Evolutionary conservation across 768 basidiomycete species (phyloP).

Genomic region (Podaxis sp.): DNA sequence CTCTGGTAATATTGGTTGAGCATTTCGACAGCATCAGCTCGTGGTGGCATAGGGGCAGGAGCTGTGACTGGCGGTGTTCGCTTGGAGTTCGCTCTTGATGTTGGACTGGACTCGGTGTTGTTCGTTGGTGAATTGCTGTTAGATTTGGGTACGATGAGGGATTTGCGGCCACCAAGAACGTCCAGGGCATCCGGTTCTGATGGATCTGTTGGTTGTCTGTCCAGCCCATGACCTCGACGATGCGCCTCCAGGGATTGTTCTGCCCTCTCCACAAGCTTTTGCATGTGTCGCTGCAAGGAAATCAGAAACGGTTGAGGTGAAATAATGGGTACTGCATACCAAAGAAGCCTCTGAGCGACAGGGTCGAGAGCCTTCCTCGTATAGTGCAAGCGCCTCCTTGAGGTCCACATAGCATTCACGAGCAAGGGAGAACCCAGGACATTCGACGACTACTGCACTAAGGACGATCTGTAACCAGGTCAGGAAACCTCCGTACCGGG

Average conservation of each 20-base stretch:
- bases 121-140: conserved; percentile 24
- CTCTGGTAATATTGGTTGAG: conserved; percentile 22
- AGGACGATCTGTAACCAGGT: conserved; percentile 39
- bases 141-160: conserved; percentile 27
- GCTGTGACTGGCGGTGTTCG: conserved; percentile 17
- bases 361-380: conserved; percentile 34
- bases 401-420: conserved; percentile 34
- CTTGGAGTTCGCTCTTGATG: conserved; percentile 6
- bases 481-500: background rate
- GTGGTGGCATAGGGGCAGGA: conserved; percentile 20
- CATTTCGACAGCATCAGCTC: conserved; percentile 19
- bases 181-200: conserved; percentile 30
- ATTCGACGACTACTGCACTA: conserved; percentile 41
- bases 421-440: conserved; percentile 39
- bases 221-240: background rate
- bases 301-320: background rate
- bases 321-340: background rate
- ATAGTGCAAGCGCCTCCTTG: conserved; percentile 32
- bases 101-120: conserved; percentile 3
- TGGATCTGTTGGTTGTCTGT: conserved; percentile 7
- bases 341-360: conserved; percentile 14
- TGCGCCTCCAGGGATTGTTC: conserved; percentile 3
- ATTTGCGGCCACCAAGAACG: conserved; percentile 33
- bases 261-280: conserved; percentile 9
- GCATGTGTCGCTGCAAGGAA: conserved; percentile 3